Base-by-base conservation (phyloP, 306 rosid species). In the Vicia sativa region DNA sequence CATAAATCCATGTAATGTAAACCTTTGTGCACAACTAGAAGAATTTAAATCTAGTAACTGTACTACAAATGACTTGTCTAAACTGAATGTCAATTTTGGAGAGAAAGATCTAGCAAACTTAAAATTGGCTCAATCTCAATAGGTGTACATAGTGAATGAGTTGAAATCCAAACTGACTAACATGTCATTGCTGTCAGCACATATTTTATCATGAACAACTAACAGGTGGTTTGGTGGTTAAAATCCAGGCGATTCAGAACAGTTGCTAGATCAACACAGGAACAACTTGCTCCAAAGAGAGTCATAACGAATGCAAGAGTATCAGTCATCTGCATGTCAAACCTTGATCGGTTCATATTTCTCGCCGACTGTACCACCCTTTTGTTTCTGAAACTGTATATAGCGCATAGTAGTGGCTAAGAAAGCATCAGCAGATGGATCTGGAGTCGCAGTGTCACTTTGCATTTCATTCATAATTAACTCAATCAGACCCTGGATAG, bases 361-460 rank as follows among this genome's bases (percentile, higher is more conserved):
- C 76, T 92, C 95, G 11, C 98, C 89, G 14, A 92, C 91, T 0
- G 85, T 74, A 13, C 98, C 98, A 0, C 95, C 98, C 79, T 92
- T 89, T 79, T 89, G 95, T 71, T 92, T 92, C 83, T 92, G 98
- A 76, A 87, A 86, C 77, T 92, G 85, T 18, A 92, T 82, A 78
- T 87, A 89, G 62, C 96, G 85, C 77, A 83, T 45, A 2, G 98
- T 92, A 81, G 95, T 84, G 43, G 96, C 95, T 44, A 92, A 84
- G 88, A 89, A 89, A 56, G 98, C 96, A 74, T 84, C 87, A 2
- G 95, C 85, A 7, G 88, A 78, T n/a, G 91, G 86, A 75, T 89
- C 96, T 62, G 84, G 46, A 2, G 89, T 62, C 5, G 87, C 57
- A 8, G 83, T 38, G 19, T 92, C 98, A 45, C 91, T 87, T 73